phyloP scores from a whole-genome alignment of 225 moss, liverwort and hornwort species.

The Pleurozium schreberi region DNA sequence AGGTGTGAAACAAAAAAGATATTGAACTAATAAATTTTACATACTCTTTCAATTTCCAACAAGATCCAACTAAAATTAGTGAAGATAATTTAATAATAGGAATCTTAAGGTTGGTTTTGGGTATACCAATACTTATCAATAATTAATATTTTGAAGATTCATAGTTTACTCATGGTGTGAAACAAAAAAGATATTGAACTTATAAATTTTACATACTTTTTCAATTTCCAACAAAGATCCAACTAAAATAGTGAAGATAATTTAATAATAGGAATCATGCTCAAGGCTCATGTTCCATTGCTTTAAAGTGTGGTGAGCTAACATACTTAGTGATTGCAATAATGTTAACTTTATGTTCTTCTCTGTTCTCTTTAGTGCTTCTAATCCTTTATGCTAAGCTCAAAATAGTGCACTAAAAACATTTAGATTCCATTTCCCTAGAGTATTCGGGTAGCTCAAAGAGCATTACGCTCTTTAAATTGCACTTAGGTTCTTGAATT shows the following conservation, averaged over 20 bases:
- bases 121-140: not conserved
- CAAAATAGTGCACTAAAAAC: not conserved
- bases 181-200: not conserved
- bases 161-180: not conserved
- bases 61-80: not conserved
- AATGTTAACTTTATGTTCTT: not conserved
- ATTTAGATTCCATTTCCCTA: not conserved
- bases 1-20: not conserved
- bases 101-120: no score
- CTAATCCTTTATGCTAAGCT: not conserved
- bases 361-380: fast-evolving
- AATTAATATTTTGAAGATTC: not conserved
- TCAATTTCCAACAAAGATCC: not conserved
- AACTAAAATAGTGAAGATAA: not conserved
- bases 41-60: not conserved
- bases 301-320: not conserved
- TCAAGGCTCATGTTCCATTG: not conserved
- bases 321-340: not conserved
- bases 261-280: not conserved
- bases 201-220: not conserved
- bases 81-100: not conserved
- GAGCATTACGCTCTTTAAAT: not conserved
- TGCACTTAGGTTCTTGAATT: not conserved
- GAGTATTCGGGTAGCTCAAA: not conserved
- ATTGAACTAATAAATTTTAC: not conserved